These are phyloP conservation scores for Amanita brunnescens DNA, from an alignment of 768 basidiomycete genomes.

Conservation along the genomic window DNA sequence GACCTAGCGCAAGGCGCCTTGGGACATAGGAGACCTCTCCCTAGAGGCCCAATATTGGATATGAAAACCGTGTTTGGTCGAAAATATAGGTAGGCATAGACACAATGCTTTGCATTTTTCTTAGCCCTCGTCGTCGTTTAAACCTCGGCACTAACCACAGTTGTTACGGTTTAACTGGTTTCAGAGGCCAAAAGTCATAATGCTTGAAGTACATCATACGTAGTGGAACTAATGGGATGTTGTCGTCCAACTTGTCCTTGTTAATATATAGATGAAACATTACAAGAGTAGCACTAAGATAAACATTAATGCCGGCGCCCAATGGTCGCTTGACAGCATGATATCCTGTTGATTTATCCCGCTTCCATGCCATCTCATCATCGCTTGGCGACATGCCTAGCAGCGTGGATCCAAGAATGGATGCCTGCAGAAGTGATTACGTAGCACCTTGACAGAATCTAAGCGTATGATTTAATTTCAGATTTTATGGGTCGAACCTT, in stretches of 20 bases:
- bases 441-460: background rate
- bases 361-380: background rate
- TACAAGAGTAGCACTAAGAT: background rate
- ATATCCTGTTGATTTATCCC: background rate
- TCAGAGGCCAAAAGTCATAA: too few relatives aligned
- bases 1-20: conserved; percentile 47
- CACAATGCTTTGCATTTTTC: background rate
- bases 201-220: too few relatives aligned
- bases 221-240: too few relatives aligned
- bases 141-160: too few relatives aligned
- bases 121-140: too few relatives aligned
- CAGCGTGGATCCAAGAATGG: background rate
- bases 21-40: conserved; percentile 20
- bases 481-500: background rate
- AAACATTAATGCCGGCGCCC: background rate
- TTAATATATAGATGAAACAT: too few relatives aligned
- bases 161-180: too few relatives aligned
- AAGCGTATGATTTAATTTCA: background rate
- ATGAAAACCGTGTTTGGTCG: conserved; percentile 25
- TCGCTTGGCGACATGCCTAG: background rate
- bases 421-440: background rate
- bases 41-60: conserved; percentile 17
- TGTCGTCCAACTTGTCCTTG: too few relatives aligned
- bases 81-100: conserved; percentile 16
- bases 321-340: background rate